Evolutionary conservation across 1,139 yeast species (phyloP), one percentile per base, ranked within the genome.

Genomic region (Suhomyces choctaworum): DNA sequence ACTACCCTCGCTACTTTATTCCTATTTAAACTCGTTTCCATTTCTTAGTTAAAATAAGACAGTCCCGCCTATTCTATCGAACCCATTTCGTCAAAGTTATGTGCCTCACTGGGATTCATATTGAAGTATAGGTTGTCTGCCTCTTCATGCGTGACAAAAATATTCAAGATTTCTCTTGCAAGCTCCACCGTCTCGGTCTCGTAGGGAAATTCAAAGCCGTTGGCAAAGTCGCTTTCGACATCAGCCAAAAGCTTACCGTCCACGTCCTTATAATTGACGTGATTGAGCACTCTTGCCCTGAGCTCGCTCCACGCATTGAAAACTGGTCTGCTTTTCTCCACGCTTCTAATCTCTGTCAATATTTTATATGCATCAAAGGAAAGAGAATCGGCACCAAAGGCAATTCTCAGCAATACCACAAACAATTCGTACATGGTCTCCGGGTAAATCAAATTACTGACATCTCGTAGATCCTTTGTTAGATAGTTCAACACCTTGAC

Each of bases 51-150:
- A n/a, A n/a, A n/a, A n/a, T n/a, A 17, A 8, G 22, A 9, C 11
- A 11, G 16, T 8, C 10, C 20, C 8, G 4, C 11, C 22, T 25
- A 36, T 16, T 32, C 34, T 19, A 39, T 25, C 16, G 45, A 41
- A 32, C 51, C 60, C 64, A 57, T 58, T 29, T 57, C 62, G 36
- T 55, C 60, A 31, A 51, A 51, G n/a, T 40, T 43, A 8, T 37
- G 41, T 12, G 42, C 50, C 23, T 49, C 58, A 39, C 66, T 72
- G 36, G 66, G 58, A 41, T 78, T 78, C 76, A 84, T 80, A 39
- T 83, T 79, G 39, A 74, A 65, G 54, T 79, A 86, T 40, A 87
- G 63, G 37, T 80, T 77, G 54, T 87, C 95, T 0, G 89, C 89
- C 48, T 86, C 95, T 45, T 85, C 88, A 50, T 81, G 81, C 8